Evolutionary conservation across 768 basidiomycete species (phyloP).

Genomic region (Rhizopogon vulgaris): DNA sequence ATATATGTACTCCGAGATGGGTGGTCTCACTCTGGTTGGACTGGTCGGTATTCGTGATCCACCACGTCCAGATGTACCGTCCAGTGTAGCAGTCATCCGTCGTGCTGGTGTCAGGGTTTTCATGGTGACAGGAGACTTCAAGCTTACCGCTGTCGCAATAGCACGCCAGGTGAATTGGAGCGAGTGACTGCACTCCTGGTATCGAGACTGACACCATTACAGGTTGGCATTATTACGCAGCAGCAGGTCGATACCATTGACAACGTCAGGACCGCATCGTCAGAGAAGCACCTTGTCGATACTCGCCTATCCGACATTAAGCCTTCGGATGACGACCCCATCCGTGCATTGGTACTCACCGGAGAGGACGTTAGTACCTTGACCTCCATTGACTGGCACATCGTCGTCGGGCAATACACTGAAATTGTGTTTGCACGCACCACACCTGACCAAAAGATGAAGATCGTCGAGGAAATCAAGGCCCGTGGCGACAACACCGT

Average conservation of each 20-base stretch:
- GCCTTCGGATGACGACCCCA: conserved; percentile 30
- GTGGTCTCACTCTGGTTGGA: conserved; percentile 41
- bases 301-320: conserved; percentile 21
- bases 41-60: conserved; percentile 53
- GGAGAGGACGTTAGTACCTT: conserved; percentile 38
- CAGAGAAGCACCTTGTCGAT: conserved; percentile 12
- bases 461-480: conserved; percentile 51
- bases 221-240: conserved; percentile 40
- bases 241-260: conserved; percentile 29
- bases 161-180: conserved; percentile 34
- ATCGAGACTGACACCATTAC: conserved; percentile 1
- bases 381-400: conserved; percentile 33
- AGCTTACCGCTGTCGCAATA: conserved; percentile 47
- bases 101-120: conserved; percentile 47
- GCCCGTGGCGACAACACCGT: conserved; percentile 41
- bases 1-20: conserved; percentile 31
- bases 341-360: conserved; percentile 36
- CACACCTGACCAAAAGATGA: conserved; percentile 51
- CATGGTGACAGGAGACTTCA: conserved; percentile 55
- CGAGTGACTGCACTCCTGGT: background rate
- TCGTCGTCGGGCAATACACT: conserved; percentile 30
- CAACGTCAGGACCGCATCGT: conserved; percentile 17
- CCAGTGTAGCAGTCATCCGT: conserved; percentile 40
- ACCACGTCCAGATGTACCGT: conserved; percentile 43
- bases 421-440: conserved; percentile 50